Percentiles rank a stretch among this genome's conserved stretches.
These are phyloP conservation scores for Oryza glumipatula DNA, from an alignment of 176 grass and related monocot genomes.

Conservation along the genomic window DNA sequence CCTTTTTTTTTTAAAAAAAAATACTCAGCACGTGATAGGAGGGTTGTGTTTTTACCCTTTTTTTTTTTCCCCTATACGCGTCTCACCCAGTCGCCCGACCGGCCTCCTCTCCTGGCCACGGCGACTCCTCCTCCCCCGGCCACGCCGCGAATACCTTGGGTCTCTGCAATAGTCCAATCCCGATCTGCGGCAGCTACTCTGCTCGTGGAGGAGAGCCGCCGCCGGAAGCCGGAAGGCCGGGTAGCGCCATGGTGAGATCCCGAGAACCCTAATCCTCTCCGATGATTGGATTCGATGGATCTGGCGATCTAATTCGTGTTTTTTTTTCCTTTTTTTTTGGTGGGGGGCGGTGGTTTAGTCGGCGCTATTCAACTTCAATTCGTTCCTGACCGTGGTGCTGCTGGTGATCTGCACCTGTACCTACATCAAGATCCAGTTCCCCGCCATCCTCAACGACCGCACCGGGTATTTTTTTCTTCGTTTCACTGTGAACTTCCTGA, in stretches of 20 bases:
- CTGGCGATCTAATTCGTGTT: background rate
- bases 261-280: background rate
- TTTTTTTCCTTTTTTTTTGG: background rate
- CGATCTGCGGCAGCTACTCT: background rate
- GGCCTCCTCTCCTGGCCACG: background rate
- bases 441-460: constrained; percentile 73
- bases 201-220: background rate
- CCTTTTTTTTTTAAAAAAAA: no score
- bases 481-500: background rate
- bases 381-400: constrained; percentile 87
- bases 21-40: background rate
- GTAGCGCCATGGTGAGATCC: constrained; percentile 35
- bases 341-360: constrained; percentile 48
- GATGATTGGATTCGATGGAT: background rate
- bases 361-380: constrained; percentile 94
- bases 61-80: no score
- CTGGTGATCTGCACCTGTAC: constrained; percentile 93
- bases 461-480: constrained; percentile 44
- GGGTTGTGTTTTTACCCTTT: no score
- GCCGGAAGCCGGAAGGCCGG: background rate
- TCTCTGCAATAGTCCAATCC: background rate
- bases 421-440: constrained; percentile 97
- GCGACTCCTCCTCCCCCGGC: no score
- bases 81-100: background rate
- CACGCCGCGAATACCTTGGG: background rate